phyloP scores from a whole-genome alignment of 202 grass and related monocot species.

The Miscanthus sacchariflorus region DNA sequence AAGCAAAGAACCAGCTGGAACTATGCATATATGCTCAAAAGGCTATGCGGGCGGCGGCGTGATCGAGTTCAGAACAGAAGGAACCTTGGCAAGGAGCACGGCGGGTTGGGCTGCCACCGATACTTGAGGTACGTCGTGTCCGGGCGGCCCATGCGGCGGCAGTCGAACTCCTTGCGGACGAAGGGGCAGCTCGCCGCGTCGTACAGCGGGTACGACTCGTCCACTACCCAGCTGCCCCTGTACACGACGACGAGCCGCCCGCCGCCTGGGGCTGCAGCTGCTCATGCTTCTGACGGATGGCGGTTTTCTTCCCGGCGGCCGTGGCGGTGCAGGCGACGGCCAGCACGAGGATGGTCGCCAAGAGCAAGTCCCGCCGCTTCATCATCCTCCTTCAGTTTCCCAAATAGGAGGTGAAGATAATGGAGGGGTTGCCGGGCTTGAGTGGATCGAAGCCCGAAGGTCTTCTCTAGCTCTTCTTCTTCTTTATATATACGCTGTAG shows the following conservation, averaged over 20 bases:
- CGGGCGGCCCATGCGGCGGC: slow-evolving; percentile 51
- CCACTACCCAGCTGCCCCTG: slow-evolving; percentile 68
- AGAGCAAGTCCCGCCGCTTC: neutral
- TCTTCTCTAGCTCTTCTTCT: neutral
- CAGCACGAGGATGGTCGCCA: slow-evolving; percentile 24
- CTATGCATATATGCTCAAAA: too few species aligned
- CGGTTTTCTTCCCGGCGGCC: slow-evolving; percentile 12
- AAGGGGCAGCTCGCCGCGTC: slow-evolving; percentile 71
- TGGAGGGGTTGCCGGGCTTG: neutral
- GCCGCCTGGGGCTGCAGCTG: neutral
- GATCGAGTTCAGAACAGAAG: neutral
- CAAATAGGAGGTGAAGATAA: too few species aligned
- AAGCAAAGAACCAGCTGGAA: too few species aligned
- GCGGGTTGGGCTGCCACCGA: slow-evolving; percentile 73
- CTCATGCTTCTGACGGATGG: slow-evolving; percentile 12
- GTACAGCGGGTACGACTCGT: slow-evolving; percentile 78
- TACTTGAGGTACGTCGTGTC: slow-evolving; percentile 71
- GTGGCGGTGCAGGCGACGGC: slow-evolving; percentile 12
- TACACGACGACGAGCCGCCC: slow-evolving; percentile 33
- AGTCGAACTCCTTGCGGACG: slow-evolving; percentile 67
- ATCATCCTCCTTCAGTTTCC: slow-evolving; percentile 20
- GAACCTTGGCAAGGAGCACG: slow-evolving; percentile 74
- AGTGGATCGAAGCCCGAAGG: too few species aligned
- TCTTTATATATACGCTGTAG: neutral
- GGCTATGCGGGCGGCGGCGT: too few species aligned